Evolutionary conservation across 768 basidiomycete species (phyloP), one percentile per base, ranked within the genome.

Genomic region (Tulasnella sp.): DNA sequence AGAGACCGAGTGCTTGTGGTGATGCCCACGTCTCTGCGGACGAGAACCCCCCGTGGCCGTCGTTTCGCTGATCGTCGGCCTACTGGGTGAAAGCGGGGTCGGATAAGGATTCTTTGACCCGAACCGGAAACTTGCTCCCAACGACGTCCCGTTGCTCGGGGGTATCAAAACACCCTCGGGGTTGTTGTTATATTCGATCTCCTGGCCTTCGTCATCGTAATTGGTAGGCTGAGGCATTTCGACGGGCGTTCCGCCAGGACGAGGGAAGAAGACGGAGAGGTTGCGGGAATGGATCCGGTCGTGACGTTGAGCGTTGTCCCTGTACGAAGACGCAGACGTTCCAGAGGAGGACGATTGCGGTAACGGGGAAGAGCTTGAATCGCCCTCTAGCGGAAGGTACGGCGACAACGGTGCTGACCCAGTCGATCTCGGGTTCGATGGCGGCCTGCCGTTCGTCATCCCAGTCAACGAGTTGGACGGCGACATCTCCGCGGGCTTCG

Each of bases 1-100:
- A 0, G 94, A 96, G 12, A 95, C 80, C 0, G 94, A 96, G 79
- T 96, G 95, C 79, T 94, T 94, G 77, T 96, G 95, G 80, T 97
- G 90, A 77, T 94, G 92, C 0, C 92, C 92, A 44, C 90, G 81
- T 40, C 88, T 82, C 11, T 83, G 81, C 3, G 84, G 75, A 0
- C 82, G 67, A 22, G 41, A 81, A 81, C 73, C 47, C 26, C 44
- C 44, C 14, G n/a, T n/a, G n/a, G 44, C 4, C 44, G 22, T 78
- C 76, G 40, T 78, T 79, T 75, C 77, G 77, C 75, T 44, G 78
- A 34, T 36, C 29, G 34, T 36, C 29, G 34, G 26, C 29, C 66
- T 34, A 35, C 72, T 37, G 11, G 37, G 41, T 62, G 37, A 74
- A 68, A 62, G 77, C 41, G 35, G 47, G 63, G 17, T 75, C 40